Percentiles rank a stretch among this genome's conserved stretches.
Evolutionary conservation across 2,329 filamentous ascomycete species (phyloP).

Genomic region (Talaromyces piceae): DNA sequence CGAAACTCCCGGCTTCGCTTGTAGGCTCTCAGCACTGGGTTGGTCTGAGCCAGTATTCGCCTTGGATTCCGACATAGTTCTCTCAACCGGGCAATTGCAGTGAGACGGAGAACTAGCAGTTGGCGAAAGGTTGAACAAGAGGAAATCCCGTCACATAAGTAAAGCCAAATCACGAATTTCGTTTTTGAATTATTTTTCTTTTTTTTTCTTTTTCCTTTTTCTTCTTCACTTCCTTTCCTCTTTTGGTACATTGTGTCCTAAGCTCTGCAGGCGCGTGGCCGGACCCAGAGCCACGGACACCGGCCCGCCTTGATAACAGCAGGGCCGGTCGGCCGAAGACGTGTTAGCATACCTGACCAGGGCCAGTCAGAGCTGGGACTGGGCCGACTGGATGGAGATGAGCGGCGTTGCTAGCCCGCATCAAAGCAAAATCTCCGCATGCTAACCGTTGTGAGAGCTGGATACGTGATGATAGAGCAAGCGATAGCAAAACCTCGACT

Average conservation of each 20-base stretch:
- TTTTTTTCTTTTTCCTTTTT: not conserved
- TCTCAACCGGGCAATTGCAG: not conserved
- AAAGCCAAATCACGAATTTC: not conserved
- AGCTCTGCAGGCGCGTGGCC: not conserved
- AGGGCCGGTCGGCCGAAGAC: no score
- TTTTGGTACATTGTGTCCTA: not conserved
- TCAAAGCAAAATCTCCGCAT: not conserved
- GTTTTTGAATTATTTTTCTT: not conserved
- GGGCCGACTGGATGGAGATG: not conserved
- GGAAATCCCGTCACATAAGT: not conserved
- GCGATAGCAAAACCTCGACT: not conserved
- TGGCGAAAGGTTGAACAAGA: not conserved
- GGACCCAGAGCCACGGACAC: not conserved
- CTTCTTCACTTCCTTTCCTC: not conserved
- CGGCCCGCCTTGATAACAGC: not conserved
- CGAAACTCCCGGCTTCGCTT: constrained; percentile 5
- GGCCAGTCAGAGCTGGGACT: no score
- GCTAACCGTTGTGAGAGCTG: no score
- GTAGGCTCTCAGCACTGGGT: not conserved
- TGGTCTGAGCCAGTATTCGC: not conserved
- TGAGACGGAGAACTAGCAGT: not conserved
- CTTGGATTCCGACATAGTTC: not conserved
- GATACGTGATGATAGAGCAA: not conserved
- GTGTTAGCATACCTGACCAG: no score
- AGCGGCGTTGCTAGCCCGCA: not conserved